phyloP scores from a whole-genome alignment of 2,329 filamentous ascomycete species.

The Mycosphaerella arachidis region DNA sequence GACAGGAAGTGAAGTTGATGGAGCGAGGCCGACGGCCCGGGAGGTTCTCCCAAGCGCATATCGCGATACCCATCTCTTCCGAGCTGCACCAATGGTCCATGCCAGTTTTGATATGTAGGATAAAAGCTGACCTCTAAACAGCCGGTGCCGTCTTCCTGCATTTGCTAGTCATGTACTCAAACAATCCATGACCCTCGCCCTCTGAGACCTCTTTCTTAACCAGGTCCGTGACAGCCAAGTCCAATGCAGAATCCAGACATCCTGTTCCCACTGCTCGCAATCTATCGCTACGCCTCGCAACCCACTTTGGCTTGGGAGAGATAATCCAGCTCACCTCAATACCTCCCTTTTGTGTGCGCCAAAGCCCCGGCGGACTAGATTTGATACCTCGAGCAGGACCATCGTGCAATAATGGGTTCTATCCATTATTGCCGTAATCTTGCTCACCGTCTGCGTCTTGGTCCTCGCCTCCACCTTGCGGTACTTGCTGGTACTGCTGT shows the following conservation, averaged over 20 bases:
- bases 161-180: background rate
- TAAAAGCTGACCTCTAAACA: background rate
- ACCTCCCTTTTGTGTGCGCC: background rate
- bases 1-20: background rate
- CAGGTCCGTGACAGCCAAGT: background rate
- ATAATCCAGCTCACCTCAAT: background rate
- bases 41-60: background rate
- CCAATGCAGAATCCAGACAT: background rate
- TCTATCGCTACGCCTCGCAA: background rate
- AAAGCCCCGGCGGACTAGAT: background rate
- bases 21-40: background rate
- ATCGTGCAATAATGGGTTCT: slow-evolving; percentile 7
- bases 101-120: background rate
- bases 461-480: slow-evolving; percentile 37
- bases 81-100: background rate
- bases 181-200: background rate
- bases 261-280: background rate
- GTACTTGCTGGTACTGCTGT: slow-evolving; percentile 34
- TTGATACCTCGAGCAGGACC: background rate
- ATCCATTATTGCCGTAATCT: slow-evolving; percentile 33
- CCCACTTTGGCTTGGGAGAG: background rate
- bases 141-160: background rate
- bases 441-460: slow-evolving; percentile 45
- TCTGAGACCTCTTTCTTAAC: background rate
- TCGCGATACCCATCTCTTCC: background rate